These are phyloP conservation scores for Globisporangium rhizosaccharum DNA, from an alignment of 352 stramenopile genomes.

Conservation along the genomic window DNA sequence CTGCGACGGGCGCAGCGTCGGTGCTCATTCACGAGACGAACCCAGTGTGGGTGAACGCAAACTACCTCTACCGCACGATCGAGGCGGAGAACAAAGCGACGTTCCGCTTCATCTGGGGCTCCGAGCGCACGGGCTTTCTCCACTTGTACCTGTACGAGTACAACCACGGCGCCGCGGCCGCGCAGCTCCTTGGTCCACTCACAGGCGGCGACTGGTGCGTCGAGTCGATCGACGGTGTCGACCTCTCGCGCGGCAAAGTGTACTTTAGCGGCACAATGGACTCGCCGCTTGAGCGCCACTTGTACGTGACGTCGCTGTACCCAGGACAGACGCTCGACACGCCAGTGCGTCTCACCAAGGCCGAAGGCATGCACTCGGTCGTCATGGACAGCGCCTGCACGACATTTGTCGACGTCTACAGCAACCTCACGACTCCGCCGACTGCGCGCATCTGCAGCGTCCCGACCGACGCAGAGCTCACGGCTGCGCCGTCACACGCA, in stretches of 20 bases:
- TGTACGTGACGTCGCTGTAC: constrained; percentile 83
- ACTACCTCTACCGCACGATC: constrained; percentile 91
- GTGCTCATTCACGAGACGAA: constrained; percentile 89
- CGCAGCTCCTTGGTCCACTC: constrained; percentile 49
- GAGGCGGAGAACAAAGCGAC: constrained; percentile 64
- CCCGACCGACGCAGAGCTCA: constrained; percentile 37
- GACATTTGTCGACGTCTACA: constrained; percentile 80
- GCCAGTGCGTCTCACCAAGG: constrained; percentile 69
- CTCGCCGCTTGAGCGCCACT: constrained; percentile 87
- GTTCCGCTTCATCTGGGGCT: constrained; percentile 95
- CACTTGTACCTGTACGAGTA: constrained; percentile 97
- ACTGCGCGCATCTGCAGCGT: constrained; percentile 48
- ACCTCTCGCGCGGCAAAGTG: constrained; percentile 75
- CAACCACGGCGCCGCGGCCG: constrained; percentile 22
- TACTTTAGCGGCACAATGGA: constrained; percentile 88
- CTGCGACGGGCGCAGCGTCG: constrained; percentile 44
- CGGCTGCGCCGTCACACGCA: constrained; percentile 15
- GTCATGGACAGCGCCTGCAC: constrained; percentile 87
- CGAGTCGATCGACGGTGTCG: constrained; percentile 79
- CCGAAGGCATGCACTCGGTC: constrained; percentile 85
- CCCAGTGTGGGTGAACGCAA: constrained; percentile 93
- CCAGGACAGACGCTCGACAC: constrained; percentile 30
- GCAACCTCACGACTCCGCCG: constrained; percentile 64
- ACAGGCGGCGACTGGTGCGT: constrained; percentile 70
- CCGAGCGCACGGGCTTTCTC: constrained; percentile 91